phyloP scores from a whole-genome alignment of 345 rosid genomes.

The Dovyalis caffra region DNA sequence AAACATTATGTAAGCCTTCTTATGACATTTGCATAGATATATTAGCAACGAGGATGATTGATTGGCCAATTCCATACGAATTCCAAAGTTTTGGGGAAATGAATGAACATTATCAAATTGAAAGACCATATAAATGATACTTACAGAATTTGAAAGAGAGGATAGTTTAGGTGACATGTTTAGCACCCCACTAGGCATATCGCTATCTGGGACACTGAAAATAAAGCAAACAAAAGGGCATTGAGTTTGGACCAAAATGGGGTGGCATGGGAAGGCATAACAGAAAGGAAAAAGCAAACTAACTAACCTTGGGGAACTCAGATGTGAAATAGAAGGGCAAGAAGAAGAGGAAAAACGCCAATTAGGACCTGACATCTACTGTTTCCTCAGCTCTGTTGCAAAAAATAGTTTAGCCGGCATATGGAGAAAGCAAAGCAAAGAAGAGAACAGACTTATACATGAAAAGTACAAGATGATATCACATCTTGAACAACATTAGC shows the following conservation, averaged over 20 bases:
- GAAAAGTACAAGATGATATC: conserved; percentile 2
- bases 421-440: conserved; percentile 13
- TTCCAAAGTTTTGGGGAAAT: not conserved
- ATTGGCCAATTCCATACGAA: not conserved
- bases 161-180: conserved; percentile 44
- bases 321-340: conserved; percentile 35
- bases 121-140: conserved; percentile 11
- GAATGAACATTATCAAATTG: not conserved
- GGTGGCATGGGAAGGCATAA: no score
- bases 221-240: conserved; percentile 15
- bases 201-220: conserved; percentile 42
- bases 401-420: not conserved
- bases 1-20: not conserved
- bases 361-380: conserved; percentile 43
- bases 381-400: conserved; percentile 9
- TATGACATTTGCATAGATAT: not conserved
- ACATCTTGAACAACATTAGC: conserved; percentile 11
- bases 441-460: not conserved
- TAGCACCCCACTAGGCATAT: conserved; percentile 21
- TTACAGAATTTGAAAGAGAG: conserved; percentile 43
- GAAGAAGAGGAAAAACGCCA: conserved; percentile 49
- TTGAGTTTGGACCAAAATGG: not conserved
- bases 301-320: conserved; percentile 35
- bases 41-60: not conserved
- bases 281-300: not conserved